phyloP scores from a whole-genome alignment of 371 early-diverging fungal species.

The Syncephalastrum sp. region DNA sequence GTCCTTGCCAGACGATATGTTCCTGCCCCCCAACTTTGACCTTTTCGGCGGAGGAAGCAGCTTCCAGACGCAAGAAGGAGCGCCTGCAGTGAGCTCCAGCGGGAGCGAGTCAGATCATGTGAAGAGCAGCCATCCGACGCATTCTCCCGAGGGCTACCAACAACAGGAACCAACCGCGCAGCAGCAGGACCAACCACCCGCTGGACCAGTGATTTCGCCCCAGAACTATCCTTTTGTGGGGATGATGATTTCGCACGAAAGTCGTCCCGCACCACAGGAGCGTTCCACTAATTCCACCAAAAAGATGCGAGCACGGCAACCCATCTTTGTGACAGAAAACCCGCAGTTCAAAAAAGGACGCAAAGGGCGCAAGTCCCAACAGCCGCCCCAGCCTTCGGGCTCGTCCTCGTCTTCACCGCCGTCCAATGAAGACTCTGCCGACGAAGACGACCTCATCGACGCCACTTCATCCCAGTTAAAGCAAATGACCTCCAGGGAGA shows the following conservation, averaged over 20 bases:
- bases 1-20: no score
- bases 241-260: no score
- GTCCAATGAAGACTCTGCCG: constrained; percentile 13
- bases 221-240: no score
- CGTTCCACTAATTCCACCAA: no score
- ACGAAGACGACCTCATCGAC: constrained; percentile 5
- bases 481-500: constrained; percentile 75
- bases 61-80: no score
- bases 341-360: constrained; percentile 24
- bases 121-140: no score
- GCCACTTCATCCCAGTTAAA: constrained; percentile 28
- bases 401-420: constrained; percentile 1
- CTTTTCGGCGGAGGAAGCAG: no score
- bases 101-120: no score
- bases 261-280: no score
- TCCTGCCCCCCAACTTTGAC: no score
- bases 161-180: not conserved
- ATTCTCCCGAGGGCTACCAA: not conserved
- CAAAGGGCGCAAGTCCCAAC: not conserved
- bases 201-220: not conserved
- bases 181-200: not conserved
- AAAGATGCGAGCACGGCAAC: constrained; percentile 9
- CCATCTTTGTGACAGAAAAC: constrained; percentile 24
- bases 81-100: no score
- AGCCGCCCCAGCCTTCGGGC: not conserved